A percentile compares a stretch with the other conserved stretches of the same genome.
Conservation (phyloP, 2,329 filamentous ascomycete genomes). For the Geosmithia flava region DNA sequence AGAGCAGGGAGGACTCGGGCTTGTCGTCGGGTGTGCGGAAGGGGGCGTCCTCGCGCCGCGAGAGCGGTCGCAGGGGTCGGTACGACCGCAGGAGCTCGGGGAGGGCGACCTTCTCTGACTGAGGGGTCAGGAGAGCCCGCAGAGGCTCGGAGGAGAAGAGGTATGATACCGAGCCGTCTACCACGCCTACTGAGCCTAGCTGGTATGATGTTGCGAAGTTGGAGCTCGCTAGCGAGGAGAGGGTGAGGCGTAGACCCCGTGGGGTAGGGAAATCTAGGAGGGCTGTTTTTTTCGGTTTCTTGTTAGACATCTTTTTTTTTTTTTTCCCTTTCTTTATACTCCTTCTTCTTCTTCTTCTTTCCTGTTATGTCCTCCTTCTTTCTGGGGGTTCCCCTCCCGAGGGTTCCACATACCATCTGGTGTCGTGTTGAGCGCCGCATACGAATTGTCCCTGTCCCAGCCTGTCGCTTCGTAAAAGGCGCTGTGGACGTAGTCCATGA, state of each 20-base stretch:
- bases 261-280: conserved; percentile 84
- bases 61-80: conserved; percentile 58
- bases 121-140: conserved; percentile 46
- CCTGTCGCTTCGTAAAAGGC: conserved; percentile 77
- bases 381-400: too few relatives aligned
- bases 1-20: conserved; percentile 48
- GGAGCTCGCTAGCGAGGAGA: conserved; percentile 83
- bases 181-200: conserved; percentile 75
- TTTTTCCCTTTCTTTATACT: too few relatives aligned
- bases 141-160: conserved; percentile 84
- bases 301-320: not conserved
- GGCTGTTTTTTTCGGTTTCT: conserved; percentile 35
- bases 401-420: conserved; percentile 49
- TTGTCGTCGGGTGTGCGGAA: conserved; percentile 12
- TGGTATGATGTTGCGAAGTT: conserved; percentile 94
- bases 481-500: conserved; percentile 93
- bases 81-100: conserved; percentile 73
- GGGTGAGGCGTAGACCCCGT: conserved; percentile 68
- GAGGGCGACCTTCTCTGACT: conserved; percentile 65
- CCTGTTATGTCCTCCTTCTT: too few relatives aligned
- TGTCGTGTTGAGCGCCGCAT: conserved; percentile 74
- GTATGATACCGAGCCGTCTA: conserved; percentile 95
- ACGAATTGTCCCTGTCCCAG: conserved; percentile 89
- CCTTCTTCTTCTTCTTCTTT: too few relatives aligned
- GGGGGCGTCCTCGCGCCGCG: conserved; percentile 12